Evolutionary conservation across 2,329 filamentous ascomycete species (phyloP).

Genomic region (Fusarium poae): DNA sequence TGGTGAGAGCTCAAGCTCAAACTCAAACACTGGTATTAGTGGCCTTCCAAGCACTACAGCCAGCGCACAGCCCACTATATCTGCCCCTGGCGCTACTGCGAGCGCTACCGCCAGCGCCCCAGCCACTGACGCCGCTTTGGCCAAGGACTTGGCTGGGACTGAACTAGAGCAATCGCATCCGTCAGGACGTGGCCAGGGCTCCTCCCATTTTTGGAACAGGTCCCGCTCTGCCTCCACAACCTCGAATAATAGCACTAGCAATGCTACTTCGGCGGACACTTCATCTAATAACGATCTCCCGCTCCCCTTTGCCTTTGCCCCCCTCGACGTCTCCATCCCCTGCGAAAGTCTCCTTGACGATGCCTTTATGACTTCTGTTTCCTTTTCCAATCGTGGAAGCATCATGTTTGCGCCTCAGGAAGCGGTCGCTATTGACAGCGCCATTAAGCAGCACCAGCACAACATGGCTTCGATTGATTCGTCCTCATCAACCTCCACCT

Average conservation of each 20-base stretch:
- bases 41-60: slow-evolving; percentile 33
- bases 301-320: slow-evolving; percentile 62
- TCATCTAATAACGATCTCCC: slow-evolving; percentile 51
- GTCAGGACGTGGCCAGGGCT: slow-evolving; percentile 32
- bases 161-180: slow-evolving; percentile 36
- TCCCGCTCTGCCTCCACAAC: slow-evolving; percentile 45
- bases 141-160: slow-evolving; percentile 33
- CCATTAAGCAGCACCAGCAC: slow-evolving; percentile 28
- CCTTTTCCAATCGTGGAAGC: slow-evolving; percentile 74
- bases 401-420: slow-evolving; percentile 69
- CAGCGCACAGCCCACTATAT: slow-evolving; percentile 32
- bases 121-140: slow-evolving; percentile 37
- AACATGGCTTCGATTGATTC: slow-evolving; percentile 22
- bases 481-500: slow-evolving; percentile 16
- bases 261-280: slow-evolving; percentile 40
- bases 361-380: slow-evolving; percentile 67
- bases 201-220: slow-evolving; percentile 49
- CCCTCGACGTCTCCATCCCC: slow-evolving; percentile 69
- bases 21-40: slow-evolving; percentile 19
- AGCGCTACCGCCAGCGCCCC: slow-evolving; percentile 39
- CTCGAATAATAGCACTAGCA: slow-evolving; percentile 47
- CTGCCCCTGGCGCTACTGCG: slow-evolving; percentile 31
- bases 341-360: slow-evolving; percentile 69
- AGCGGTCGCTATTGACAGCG: slow-evolving; percentile 42
- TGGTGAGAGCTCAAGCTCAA: slow-evolving; percentile 4